Percentiles rank a stretch among this genome's conserved stretches.
Evolutionary conservation across 1,284 basidiomycete species (phyloP).

Genomic region (Fistulinella cinereoalba): DNA sequence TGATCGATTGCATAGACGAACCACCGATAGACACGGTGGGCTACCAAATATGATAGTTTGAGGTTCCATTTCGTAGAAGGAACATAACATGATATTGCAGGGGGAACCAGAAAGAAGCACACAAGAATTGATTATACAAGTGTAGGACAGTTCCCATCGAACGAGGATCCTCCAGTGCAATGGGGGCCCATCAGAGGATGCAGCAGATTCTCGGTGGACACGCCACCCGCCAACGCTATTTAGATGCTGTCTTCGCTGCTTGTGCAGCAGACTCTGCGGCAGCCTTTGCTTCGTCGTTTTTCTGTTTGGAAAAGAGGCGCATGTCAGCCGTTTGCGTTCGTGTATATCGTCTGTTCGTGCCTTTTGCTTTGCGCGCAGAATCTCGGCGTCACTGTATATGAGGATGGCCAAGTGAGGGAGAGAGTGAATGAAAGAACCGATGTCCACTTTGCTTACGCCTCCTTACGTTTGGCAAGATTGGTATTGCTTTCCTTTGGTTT

Average conservation of each 20-base stretch:
- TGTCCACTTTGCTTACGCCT: slow-evolving; percentile 42
- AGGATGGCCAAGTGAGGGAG: slow-evolving; percentile 24
- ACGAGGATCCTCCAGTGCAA: slow-evolving; percentile 10
- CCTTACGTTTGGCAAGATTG: slow-evolving; percentile 64
- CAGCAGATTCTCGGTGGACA: slow-evolving; percentile 15
- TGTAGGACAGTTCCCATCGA: slow-evolving; percentile 12
- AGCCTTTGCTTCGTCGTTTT: slow-evolving; percentile 59
- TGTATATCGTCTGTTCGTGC: slow-evolving; percentile 34
- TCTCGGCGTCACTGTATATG: slow-evolving; percentile 62
- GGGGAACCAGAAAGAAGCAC: slow-evolving; percentile 7
- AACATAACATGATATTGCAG: slow-evolving; percentile 15
- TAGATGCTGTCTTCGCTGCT: slow-evolving; percentile 33
- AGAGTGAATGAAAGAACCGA: slow-evolving; percentile 9
- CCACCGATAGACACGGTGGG: slow-evolving; percentile 12
- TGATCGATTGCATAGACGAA: slow-evolving; percentile 8
- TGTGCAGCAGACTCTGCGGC: slow-evolving; percentile 32
- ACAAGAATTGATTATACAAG: slow-evolving; percentile 1
- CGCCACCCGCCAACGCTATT: slow-evolving; percentile 38
- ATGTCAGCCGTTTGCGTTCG: slow-evolving; percentile 14
- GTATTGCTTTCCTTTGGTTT: slow-evolving; percentile 68
- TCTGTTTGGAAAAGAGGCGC: slow-evolving; percentile 38
- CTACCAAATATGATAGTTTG: slow-evolving; percentile 7
- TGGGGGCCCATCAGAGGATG: not conserved
- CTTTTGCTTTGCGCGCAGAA: slow-evolving; percentile 74
- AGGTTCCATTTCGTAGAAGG: not conserved